phyloP scores from a whole-genome alignment of 345 rosid genomes.

The Syzygium aqueum region DNA sequence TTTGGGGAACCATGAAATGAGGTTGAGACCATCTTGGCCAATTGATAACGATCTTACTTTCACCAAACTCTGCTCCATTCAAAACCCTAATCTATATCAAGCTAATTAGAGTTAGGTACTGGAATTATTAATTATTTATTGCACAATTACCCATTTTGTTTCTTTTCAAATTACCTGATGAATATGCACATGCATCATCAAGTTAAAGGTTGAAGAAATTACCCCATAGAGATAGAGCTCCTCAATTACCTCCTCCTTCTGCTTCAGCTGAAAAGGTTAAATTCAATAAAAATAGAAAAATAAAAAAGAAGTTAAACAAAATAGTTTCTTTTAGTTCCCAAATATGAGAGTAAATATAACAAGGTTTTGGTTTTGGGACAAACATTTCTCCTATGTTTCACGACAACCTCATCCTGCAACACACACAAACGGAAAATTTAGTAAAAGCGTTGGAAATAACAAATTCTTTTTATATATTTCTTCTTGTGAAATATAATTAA shows the following conservation, averaged over 20 bases:
- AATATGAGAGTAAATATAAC: background rate
- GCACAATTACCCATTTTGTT: background rate
- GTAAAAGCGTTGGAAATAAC: background rate
- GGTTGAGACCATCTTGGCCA: background rate
- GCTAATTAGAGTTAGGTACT: background rate
- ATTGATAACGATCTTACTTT: background rate
- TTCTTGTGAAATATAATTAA: background rate
- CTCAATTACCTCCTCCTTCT: background rate
- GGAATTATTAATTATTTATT: background rate
- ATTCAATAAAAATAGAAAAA: background rate
- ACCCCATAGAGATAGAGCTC: background rate
- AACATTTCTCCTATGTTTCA: background rate
- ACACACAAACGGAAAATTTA: background rate
- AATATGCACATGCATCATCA: background rate
- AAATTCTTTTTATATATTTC: background rate
- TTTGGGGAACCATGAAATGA: background rate
- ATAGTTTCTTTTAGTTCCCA: background rate
- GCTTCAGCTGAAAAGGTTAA: background rate
- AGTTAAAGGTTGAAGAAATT: background rate
- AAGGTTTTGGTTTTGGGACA: background rate
- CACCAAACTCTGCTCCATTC: background rate
- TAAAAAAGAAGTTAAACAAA: background rate
- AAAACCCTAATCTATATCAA: background rate
- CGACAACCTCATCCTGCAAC: background rate
- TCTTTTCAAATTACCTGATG: background rate